Evolutionary conservation across 331 rosid genomes (phyloP), one percentile per base, ranked within the genome.

Genomic region (Pyracantha coccinea): DNA sequence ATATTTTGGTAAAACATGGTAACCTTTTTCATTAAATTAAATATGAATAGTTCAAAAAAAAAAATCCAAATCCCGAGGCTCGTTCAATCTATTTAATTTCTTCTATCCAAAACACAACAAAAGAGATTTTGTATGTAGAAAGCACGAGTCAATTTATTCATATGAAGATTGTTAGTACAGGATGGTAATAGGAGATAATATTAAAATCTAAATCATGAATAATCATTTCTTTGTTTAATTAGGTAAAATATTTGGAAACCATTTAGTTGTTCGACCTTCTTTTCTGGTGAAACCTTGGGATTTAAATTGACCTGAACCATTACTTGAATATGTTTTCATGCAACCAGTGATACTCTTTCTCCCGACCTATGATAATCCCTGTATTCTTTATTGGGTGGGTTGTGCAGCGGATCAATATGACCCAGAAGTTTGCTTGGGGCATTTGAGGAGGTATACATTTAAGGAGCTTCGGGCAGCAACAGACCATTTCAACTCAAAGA

Each of bases 391-490:
- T 69, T 60, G 41, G 19, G 13, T 54, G 58, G 69, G 64, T 75
- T 59, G 14, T 68, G 33, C 78, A 78, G 79, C 96, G 90, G 99
- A 95, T 72, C 99, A 95, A 90, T 95, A 92, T 54, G 99, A 92
- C 73, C 93, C 92, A 57, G 99, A 95, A 81, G 99, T 95, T 31
- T 85, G 97, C 66, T 89, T 95, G 61, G 99, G 99, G 66, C 99
- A 95, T 83, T 77, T 95, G 78, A 92, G 79, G 86, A 84, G 99
- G 86, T 95, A 79, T 81, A 58, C 99, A 17, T 95, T 92, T 77
- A 95, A 92, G 83, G 99, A 95, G 84, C 97, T 95, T 23, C 84
- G 99, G 68, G 75, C 91, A n/a, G 97, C 99, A 17, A 92, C 99
- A 0, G 99, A 90, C 76, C 97, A 95, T 84, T 95, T 95, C 83